phyloP scores from a whole-genome alignment of 805 yeast species.

The Suhomyces canberraensis region DNA sequence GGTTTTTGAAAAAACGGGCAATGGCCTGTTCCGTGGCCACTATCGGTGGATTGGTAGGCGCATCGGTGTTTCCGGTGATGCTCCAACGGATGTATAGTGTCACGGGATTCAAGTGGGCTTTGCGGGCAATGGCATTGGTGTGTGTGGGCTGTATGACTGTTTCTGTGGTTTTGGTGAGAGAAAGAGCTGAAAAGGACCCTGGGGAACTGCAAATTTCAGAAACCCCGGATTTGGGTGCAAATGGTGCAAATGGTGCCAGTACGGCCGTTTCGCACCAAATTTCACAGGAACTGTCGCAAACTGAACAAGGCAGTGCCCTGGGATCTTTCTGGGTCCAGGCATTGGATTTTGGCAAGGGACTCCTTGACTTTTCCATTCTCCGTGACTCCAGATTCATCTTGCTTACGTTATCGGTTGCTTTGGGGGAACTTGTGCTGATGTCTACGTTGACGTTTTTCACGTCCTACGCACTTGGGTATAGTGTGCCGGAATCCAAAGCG shows the following conservation, averaged over 20 bases:
- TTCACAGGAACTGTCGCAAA: background rate
- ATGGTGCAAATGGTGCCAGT: background rate
- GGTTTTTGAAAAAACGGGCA: conserved; percentile 42
- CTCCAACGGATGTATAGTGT: conserved; percentile 45
- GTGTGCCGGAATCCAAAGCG: conserved; percentile 41
- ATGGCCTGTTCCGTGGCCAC: conserved; percentile 46
- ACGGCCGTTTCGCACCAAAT: background rate
- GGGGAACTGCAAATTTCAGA: background rate
- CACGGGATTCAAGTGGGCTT: conserved; percentile 54
- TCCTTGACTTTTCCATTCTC: conserved; percentile 32
- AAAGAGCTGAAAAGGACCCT: background rate
- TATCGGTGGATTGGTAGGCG: conserved; percentile 52
- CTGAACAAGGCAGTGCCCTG: too few species aligned
- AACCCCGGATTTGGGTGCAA: background rate
- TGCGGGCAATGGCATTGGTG: conserved; percentile 47
- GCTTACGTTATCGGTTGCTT: conserved; percentile 40
- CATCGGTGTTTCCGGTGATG: conserved; percentile 52
- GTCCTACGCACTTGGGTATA: conserved; percentile 50
- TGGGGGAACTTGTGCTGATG: conserved; percentile 47
- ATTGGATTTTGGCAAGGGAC: conserved; percentile 1
- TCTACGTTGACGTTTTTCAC: conserved; percentile 49
- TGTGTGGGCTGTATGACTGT: conserved; percentile 33
- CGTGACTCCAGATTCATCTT: conserved; percentile 43
- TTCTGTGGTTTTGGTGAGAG: conserved; percentile 6
- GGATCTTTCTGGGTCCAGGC: too few species aligned